These are phyloP conservation scores for Alternaria longipes DNA, from an alignment of 2,329 filamentous ascomycete species.

Conservation along the genomic window DNA sequence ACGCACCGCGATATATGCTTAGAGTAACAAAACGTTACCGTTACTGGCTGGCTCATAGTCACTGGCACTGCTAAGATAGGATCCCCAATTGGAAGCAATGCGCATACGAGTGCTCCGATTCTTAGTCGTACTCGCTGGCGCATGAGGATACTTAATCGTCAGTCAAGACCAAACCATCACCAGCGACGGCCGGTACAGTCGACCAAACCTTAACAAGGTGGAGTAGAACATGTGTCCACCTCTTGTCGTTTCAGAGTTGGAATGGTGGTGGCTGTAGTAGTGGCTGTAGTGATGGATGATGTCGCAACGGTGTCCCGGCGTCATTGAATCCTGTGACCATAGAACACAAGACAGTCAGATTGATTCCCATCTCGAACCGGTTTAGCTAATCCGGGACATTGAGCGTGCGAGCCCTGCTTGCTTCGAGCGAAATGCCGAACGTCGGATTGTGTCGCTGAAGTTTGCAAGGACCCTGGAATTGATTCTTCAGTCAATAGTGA, in stretches of 20 bases:
- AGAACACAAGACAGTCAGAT: neutral
- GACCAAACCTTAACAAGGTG: neutral
- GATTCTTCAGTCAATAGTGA: neutral
- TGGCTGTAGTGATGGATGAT: neutral
- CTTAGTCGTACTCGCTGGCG: neutral
- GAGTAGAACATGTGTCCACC: neutral
- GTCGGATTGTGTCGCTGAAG: neutral
- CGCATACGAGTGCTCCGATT: neutral
- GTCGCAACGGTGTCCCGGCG: constrained; percentile 2
- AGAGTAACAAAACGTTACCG: neutral
- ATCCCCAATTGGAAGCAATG: neutral
- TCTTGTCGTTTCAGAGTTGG: neutral
- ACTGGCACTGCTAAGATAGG: neutral
- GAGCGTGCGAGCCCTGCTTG: neutral
- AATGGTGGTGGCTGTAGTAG: neutral
- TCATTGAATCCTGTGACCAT: neutral
- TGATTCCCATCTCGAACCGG: neutral
- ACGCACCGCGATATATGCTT: neutral
- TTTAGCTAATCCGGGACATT: neutral
- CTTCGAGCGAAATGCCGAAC: neutral
- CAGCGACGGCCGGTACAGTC: neutral
- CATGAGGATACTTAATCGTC: neutral
- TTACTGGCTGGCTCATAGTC: neutral
- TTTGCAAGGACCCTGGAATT: neutral
- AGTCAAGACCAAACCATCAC: neutral